Evolutionary conservation across 805 yeast species (phyloP), one percentile per base, ranked within the genome.

Genomic region (Wickerhamomyces kurtzmanii): DNA sequence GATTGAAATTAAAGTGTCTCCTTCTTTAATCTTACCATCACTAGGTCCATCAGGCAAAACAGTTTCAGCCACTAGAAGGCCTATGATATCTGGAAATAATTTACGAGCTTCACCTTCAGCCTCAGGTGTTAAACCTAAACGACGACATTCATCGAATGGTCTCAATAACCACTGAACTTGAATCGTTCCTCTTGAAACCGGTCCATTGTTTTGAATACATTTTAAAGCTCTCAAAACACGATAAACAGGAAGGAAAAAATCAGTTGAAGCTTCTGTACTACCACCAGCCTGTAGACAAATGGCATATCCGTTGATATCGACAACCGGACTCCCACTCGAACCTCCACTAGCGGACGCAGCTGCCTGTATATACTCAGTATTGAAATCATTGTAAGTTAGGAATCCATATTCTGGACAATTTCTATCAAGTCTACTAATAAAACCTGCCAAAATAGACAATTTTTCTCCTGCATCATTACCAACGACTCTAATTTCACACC

Each of bases 391-490:
- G 53, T 86, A 87, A 11, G 93, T 77, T 47, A 81, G 60, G 16
- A 74, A 75, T 27, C 96, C 96, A 45, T 87, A 87, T 38, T 83
- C 94, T 3, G 96, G 96, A 5, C 96, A 93, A 49, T 86, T 86
- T 62, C 96, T 74, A 56, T 86, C 96, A 33, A 85, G 56, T 49
- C 96, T 71, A 29, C 68, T 58, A 24, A 60, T 60, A 52, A 86
- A 84, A 19, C 96, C 96, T 2, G 94, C 71, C 41, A 86, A 60
- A 43, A 87, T 87, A 27, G 93, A 78, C 25, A 87, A 62, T 53
- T 87, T 86, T 51, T 87, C 96, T 47, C 96, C 96, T 10, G 94
- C 93, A 59, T 87, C 96, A 54, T 87, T 87, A 62, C 96, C 96
- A 21, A 87, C 87, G 17, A 87, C 95, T 45, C 96, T 69, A 45